Base-by-base conservation (phyloP, 305 asterid genomes). In the Caryopteris hybrid region DNA sequence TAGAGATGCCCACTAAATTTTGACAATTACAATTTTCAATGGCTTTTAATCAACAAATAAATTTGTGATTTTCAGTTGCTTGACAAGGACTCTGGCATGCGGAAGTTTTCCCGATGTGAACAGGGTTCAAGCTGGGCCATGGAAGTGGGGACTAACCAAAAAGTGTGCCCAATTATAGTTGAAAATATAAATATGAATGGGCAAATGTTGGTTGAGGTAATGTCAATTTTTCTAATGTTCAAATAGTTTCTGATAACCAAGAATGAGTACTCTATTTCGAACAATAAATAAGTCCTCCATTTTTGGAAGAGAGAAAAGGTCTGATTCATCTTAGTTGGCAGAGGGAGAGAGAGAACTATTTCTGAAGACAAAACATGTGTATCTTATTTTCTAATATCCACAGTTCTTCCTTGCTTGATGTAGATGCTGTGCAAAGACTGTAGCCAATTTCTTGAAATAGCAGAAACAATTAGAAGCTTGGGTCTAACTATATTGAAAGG, bases 81-180 rank as follows among this genome's bases (percentile, higher is more conserved):
- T 72, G 95, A 86, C 82, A 86, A 86, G 80, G 96, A 89, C 66
- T 61, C 79, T 12, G 78, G 88, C 65, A 72, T 77, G 78, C 79
- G 77, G 61, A 83, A 84, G 70, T 75, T 88, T 68, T 83, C 96
- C 65, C 57, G 78, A 69, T 65, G 76, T 42, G 96, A 89, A 73
- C 93, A 84, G 77, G 97, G 97, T 63, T 94, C 99, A 31, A 94
- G 95, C 83, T 94, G 99, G 99, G 97, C 99, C 13, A 86, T 94
- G 80, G 99, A 94, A 84, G 89, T 94, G 74, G 99, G 99, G 59
- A 90, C 74, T 72, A 72, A 80, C 82, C 80, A 78, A 60, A 85
- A 87, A 84, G 85, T 76, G 52, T 94, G 89, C 80, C 99, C 98
- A 1, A 91, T 94, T 74, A 81, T 84, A 6, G 98, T 94, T 52